Evolutionary conservation across 805 yeast species (phyloP), one percentile per base, ranked within the genome.

Genomic region (Myxozyma geophila): DNA sequence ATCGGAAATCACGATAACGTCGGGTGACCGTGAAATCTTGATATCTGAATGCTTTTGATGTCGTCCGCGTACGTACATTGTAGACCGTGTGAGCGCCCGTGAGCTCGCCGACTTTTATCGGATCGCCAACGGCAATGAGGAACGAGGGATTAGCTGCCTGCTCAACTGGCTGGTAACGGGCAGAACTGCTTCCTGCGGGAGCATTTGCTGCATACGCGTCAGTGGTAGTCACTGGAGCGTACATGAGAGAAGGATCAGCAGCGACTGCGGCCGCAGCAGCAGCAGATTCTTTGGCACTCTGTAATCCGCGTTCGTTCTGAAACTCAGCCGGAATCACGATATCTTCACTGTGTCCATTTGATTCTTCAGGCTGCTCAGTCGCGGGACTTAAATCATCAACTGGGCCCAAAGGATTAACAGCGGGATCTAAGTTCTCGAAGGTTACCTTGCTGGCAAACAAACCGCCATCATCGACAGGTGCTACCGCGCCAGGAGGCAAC

Each of bases 1-100:
- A 93, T 65, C 97, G 79, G 76, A 95, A 93, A 75, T 95, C 99
- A 58, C 87, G 85, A 75, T 93, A 95, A 68, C 99, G 82, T 73
- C 99, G 81, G 5, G 90, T 83, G 0, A 92, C 98, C 10, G 80
- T 77, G 0, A 81, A 77, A 54, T 82, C 85, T 9, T 77, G 73
- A n/a, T 74, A 66, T 21, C 73, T 70, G 53, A 78, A 72, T 48
- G 77, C 70, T 0, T 76, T 75, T 12, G 83, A 81, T 55, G 80
- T 79, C 8, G 90, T 82, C 55, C 76, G 81, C 15, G 96, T 85
- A 40, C 82, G 83, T 23, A 95, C 90, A 1, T 88, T 83, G 75
- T 93, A 95, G 7, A 89, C 96, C 1, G 93, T 89, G 74, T 95
- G 97, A 1, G 96, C 89, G 48, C 87, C 84, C 0, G 98, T 86